Evolutionary conservation across 2,329 filamentous ascomycete species (phyloP).

Genomic region (Pseudocercospora fuligena): DNA sequence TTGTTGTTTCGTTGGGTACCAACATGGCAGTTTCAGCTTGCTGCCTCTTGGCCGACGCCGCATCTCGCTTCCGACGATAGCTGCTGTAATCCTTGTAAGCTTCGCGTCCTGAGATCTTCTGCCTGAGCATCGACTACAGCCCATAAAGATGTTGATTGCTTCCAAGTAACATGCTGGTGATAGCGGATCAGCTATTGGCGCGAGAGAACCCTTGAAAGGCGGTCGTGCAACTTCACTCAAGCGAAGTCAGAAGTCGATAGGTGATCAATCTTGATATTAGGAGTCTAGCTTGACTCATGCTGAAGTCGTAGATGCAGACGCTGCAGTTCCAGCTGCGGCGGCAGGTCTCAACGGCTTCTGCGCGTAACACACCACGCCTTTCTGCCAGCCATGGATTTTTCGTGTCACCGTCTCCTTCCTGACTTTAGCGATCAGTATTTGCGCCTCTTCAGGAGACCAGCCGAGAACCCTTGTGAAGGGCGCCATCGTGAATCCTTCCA

Average conservation of each 20-base stretch:
- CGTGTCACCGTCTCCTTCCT: slow-evolving; percentile 43
- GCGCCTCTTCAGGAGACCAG: slow-evolving; percentile 51
- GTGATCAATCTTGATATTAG: neutral
- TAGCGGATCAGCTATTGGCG: neutral
- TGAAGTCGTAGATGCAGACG: neutral
- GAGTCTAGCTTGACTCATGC: neutral
- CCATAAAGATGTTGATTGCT: neutral
- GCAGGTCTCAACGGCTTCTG: neutral
- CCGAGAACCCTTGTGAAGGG: slow-evolving; percentile 49
- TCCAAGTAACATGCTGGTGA: neutral
- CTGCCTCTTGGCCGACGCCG: neutral
- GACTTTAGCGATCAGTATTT: slow-evolving; percentile 51
- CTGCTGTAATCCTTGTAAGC: neutral
- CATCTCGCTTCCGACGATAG: neutral
- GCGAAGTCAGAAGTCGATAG: neutral
- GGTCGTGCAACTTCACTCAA: neutral
- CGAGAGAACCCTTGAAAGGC: neutral
- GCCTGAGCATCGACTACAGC: neutral
- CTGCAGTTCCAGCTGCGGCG: neutral
- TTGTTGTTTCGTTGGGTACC: neutral
- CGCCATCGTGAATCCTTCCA: slow-evolving; percentile 51
- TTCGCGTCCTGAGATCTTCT: neutral
- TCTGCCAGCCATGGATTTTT: slow-evolving; percentile 31
- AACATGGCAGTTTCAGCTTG: neutral
- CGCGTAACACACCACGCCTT: slow-evolving; percentile 21